Evolutionary conservation across 192 early-diverging fungal genomes (phyloP).

Genomic region (Gorgonomyces haynaldii): DNA sequence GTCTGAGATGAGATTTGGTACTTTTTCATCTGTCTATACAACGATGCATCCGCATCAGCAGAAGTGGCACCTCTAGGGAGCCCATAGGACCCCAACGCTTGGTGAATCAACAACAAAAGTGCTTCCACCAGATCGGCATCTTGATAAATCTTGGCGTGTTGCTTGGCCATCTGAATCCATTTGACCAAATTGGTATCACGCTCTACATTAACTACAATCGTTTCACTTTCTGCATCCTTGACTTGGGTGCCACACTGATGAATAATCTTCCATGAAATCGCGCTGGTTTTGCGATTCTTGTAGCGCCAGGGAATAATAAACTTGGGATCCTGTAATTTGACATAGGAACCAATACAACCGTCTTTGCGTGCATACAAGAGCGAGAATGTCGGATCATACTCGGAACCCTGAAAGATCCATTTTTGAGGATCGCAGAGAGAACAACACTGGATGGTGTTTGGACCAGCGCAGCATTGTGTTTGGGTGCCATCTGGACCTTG

Average conservation of each 20-base stretch:
- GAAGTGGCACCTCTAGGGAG: slow-evolving; percentile 31
- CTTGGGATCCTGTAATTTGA: slow-evolving; percentile 13
- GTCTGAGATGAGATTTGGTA: slow-evolving; percentile 12
- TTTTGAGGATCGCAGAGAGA: slow-evolving; percentile 20
- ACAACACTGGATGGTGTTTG: slow-evolving; percentile 13
- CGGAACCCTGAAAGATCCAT: slow-evolving; percentile 25
- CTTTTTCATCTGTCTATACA: slow-evolving; percentile 27
- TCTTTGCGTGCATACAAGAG: slow-evolving; percentile 27
- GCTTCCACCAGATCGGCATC: slow-evolving; percentile 28
- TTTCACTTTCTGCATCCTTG: slow-evolving; percentile 27
- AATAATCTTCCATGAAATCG: slow-evolving; percentile 37
- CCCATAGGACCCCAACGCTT: slow-evolving; percentile 32
- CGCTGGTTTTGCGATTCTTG: slow-evolving; percentile 22
- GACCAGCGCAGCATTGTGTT: too few species aligned
- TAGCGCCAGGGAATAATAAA: slow-evolving; percentile 42
- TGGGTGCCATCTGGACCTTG: too few species aligned
- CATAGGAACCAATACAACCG: slow-evolving; percentile 33
- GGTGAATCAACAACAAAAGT: slow-evolving; percentile 22
- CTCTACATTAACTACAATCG: slow-evolving; percentile 27
- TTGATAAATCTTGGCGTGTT: not conserved
- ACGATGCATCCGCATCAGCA: slow-evolving; percentile 20
- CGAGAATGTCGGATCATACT: slow-evolving; percentile 25
- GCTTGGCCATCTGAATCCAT: slow-evolving; percentile 6
- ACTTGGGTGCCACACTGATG: slow-evolving; percentile 28
- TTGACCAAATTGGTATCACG: slow-evolving; percentile 14